phyloP scores from a whole-genome alignment of 2,329 filamentous ascomycete genomes.

The Lasiodiplodia gonubiensis region DNA sequence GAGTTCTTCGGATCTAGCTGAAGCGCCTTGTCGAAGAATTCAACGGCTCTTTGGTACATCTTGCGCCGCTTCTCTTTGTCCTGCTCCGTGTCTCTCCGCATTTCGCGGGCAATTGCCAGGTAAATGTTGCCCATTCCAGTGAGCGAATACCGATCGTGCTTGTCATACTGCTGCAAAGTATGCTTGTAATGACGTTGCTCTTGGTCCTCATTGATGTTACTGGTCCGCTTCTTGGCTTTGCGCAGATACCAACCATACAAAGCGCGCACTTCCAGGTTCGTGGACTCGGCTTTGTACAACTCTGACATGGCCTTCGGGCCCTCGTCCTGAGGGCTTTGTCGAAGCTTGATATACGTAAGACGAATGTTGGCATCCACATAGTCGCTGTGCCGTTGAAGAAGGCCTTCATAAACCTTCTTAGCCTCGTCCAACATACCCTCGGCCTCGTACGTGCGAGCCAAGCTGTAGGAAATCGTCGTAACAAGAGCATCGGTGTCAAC shows the following conservation, averaged over 20 bases:
- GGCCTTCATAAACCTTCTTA: conserved; percentile 82
- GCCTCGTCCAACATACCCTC: conserved; percentile 82
- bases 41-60: conserved; percentile 88
- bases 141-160: conserved; percentile 95
- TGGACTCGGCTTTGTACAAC: conserved; percentile 81
- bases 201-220: conserved; percentile 83
- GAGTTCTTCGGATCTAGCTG: conserved; percentile 95
- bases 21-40: conserved; percentile 97
- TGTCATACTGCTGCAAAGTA: conserved; percentile 90
- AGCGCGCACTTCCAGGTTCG: conserved; percentile 88
- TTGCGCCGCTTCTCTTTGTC: conserved; percentile 90
- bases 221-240: conserved; percentile 80
- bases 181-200: conserved; percentile 97
- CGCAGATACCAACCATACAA: conserved; percentile 96
- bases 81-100: conserved; percentile 86
- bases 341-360: conserved; percentile 86
- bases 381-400: conserved; percentile 83
- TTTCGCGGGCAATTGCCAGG: conserved; percentile 85
- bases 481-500: conserved; percentile 89
- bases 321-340: conserved; percentile 79
- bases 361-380: conserved; percentile 92
- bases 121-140: conserved; percentile 98
- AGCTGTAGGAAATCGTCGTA: conserved; percentile 95
- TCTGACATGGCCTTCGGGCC: conserved; percentile 85
- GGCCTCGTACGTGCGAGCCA: conserved; percentile 90